Evolutionary conservation across 768 basidiomycete species (phyloP), one percentile per base, ranked within the genome.

Genomic region (Calocybe cyanea): DNA sequence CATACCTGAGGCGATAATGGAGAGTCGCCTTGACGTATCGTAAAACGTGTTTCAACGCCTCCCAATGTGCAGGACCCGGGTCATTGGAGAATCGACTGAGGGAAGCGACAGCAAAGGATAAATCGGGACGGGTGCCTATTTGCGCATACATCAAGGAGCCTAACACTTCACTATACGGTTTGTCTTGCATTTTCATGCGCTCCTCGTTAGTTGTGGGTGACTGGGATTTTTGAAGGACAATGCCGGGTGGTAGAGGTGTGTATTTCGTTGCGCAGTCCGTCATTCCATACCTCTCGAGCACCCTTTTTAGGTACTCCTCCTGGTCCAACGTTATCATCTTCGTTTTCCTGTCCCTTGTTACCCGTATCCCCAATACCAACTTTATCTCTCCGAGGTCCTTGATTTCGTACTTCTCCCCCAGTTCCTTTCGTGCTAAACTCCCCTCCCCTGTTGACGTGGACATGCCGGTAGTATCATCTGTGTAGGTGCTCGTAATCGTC

Each of bases 191-290:
- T 28, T 5, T 28, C 7, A 7, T 35, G 34, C 14, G 21, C 4
- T 40, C 38, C 20, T 40, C 38, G 15, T 40, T 15, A 6, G 38
- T 24, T 2, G 21, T 3, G 14, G 24, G 38, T 11, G 38, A 19
- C 13, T 40, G 38, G 17, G 38, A 21, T 6, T 23, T 18, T 13
- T 40, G 14, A 3, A 40, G 38, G n/a, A 40, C 20, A 23, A 40
- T 23, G 13, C 38, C 38, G 7, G 37, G 37, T 38, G 37, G 37
- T 3, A 38, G 19, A 5, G 37, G 37, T 5, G 43, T 52, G 1
- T 47, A 57, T 11, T 49, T 58, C 15, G 58, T 53, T 0, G 59
- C 63, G 3, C 51, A 38, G 56, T 8, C 62, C 59, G 14, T 25
- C 10, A 23, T 15, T 10, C 23, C 24, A n/a, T 24, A n/a, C 24